Percentiles rank a stretch among this genome's conserved stretches.
phyloP scores from a whole-genome alignment of 2,329 filamentous ascomycete genomes.

The Trichoderma sp. region DNA sequence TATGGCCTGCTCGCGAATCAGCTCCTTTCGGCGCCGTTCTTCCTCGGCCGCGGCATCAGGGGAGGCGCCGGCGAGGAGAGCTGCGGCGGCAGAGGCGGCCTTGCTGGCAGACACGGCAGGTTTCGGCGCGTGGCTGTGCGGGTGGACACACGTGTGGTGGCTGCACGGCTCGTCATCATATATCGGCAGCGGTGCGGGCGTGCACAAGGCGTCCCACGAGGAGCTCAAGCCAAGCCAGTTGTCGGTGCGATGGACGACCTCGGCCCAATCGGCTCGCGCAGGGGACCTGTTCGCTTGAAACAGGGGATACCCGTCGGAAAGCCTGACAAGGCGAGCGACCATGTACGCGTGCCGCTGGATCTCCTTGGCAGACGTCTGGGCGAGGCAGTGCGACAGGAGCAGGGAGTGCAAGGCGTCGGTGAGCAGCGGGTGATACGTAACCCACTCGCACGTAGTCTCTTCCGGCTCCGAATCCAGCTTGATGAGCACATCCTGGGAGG shows the following conservation, averaged over 20 bases:
- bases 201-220: conserved; percentile 72
- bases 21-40: conserved; percentile 59
- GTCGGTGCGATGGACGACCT: conserved; percentile 66
- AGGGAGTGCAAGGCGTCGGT: conserved; percentile 77
- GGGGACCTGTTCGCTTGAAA: conserved; percentile 74
- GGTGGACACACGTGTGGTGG: background rate
- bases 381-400: conserved; percentile 75
- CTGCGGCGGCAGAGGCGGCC: conserved; percentile 36
- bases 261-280: conserved; percentile 77
- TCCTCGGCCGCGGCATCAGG: conserved; percentile 31
- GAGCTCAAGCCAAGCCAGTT: conserved; percentile 69
- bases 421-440: conserved; percentile 78
- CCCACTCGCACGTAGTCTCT: conserved; percentile 38
- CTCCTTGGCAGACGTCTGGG: conserved; percentile 78
- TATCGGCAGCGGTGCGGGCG: conserved; percentile 56
- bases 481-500: conserved; percentile 47
- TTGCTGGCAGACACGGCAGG: conserved; percentile 27
- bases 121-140: conserved; percentile 27
- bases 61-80: conserved; percentile 30
- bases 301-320: conserved; percentile 78
- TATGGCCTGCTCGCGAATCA: conserved; percentile 65
- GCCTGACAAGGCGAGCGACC: conserved; percentile 71
- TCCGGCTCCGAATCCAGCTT: conserved; percentile 29
- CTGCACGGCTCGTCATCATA: conserved; percentile 29
- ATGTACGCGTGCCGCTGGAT: conserved; percentile 79